Percentiles rank a stretch among this genome's conserved stretches.
Conservation (phyloP, 257 asterid species). For the Jacaranda mimosifolia region DNA sequence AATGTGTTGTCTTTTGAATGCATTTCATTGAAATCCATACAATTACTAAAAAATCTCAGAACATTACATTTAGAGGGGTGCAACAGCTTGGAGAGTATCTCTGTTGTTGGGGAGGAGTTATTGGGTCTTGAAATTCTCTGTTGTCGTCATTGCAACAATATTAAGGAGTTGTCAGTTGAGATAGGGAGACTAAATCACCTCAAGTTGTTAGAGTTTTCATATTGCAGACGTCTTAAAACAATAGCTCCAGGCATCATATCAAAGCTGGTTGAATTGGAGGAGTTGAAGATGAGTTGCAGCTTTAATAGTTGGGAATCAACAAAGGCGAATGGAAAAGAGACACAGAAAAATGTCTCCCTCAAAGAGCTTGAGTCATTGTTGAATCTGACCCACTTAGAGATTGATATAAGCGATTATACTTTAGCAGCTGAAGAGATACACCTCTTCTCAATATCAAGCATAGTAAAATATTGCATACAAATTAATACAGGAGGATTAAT, state of each 20-base stretch:
- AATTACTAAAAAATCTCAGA: background rate
- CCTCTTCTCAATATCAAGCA: background rate
- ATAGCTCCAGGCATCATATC: background rate
- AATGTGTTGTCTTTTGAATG: constrained; percentile 1
- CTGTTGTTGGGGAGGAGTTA: background rate
- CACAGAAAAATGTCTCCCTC: background rate
- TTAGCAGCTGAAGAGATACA: background rate
- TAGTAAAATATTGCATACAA: background rate
- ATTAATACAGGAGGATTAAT: background rate
- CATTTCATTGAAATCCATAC: background rate
- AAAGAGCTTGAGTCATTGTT: too few relatives aligned
- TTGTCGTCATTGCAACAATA: background rate
- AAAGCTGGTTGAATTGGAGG: background rate
- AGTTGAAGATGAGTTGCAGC: too few relatives aligned
- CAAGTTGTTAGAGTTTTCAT: background rate
- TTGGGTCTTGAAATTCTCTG: constrained; percentile 9
- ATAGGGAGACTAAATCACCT: background rate
- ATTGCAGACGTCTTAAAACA: background rate
- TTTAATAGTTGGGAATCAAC: too few relatives aligned
- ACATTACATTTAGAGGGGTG: background rate
- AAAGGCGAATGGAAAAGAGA: too few relatives aligned
- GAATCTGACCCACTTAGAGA: background rate
- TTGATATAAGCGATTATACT: background rate
- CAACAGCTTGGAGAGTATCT: background rate
- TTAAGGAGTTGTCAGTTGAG: background rate